These are phyloP conservation scores for Brasilioporus rufonigricans DNA, from an alignment of 768 basidiomycete species.

Conservation along the genomic window DNA sequence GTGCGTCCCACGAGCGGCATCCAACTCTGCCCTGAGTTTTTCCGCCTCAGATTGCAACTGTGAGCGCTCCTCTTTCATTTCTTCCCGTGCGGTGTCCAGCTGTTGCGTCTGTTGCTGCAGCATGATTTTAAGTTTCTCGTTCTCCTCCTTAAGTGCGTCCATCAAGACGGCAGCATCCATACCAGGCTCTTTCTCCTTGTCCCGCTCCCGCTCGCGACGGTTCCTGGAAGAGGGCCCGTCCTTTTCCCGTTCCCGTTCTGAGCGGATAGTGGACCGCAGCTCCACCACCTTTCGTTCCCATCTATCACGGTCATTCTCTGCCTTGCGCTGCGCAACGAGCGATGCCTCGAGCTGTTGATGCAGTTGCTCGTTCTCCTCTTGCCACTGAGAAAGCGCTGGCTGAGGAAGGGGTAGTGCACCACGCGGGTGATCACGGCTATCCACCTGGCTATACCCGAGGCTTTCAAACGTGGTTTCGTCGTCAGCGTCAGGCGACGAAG, in stretches of 20 bases:
- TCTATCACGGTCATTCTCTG: slow-evolving; percentile 16
- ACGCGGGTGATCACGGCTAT: not conserved
- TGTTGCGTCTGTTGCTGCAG: slow-evolving; percentile 20
- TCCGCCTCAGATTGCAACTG: slow-evolving; percentile 12
- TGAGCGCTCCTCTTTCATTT: slow-evolving; percentile 7
- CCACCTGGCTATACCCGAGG: slow-evolving; percentile 24
- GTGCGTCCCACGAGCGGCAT: not conserved
- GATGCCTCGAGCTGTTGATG: slow-evolving; percentile 13
- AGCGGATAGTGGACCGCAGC: slow-evolving; percentile 8
- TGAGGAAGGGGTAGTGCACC: not conserved
- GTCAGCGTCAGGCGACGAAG: slow-evolving; percentile 16
- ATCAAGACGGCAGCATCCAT: not conserved
- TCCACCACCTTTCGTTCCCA: slow-evolving; percentile 25
- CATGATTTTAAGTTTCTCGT: slow-evolving; percentile 21
- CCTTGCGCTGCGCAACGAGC: slow-evolving; percentile 11
- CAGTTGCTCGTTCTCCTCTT: slow-evolving; percentile 13
- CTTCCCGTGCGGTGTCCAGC: slow-evolving; percentile 8
- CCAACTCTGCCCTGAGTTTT: slow-evolving; percentile 13
- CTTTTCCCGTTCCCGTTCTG: slow-evolving; percentile 18
- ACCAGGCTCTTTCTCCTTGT: slow-evolving; percentile 10
- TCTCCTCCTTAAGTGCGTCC: slow-evolving; percentile 22
- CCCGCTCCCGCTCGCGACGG: slow-evolving; percentile 21
- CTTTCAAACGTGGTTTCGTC: slow-evolving; percentile 17
- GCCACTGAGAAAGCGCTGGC: not conserved
- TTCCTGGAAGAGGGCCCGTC: slow-evolving; percentile 4